phyloP scores from a whole-genome alignment of 2,329 filamentous ascomycete species.

The Ascochyta fabae region DNA sequence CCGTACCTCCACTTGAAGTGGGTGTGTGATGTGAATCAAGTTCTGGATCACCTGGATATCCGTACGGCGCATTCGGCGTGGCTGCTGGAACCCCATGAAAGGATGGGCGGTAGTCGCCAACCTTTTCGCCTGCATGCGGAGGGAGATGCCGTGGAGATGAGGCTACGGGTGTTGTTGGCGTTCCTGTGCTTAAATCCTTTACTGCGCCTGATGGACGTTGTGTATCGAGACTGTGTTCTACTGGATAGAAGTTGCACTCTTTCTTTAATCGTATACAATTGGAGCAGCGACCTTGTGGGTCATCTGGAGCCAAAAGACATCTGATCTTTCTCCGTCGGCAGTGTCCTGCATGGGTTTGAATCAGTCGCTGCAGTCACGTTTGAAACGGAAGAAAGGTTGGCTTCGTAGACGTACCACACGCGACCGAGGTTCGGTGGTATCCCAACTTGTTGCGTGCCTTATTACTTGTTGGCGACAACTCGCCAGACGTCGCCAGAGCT shows the following conservation, averaged over 20 bases:
- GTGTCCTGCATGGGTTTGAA: conserved; percentile 66
- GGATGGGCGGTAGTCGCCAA: conserved; percentile 42
- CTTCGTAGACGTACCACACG: conserved; percentile 78
- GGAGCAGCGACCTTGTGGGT: conserved; percentile 77
- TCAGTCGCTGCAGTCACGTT: conserved; percentile 22
- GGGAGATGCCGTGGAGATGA: conserved; percentile 54
- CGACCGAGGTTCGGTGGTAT: conserved; percentile 93
- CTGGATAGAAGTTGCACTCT: conserved; percentile 89
- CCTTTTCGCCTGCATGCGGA: conserved; percentile 33
- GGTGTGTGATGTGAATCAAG: conserved; percentile 35
- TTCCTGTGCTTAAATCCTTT: conserved; percentile 53
- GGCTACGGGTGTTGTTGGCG: conserved; percentile 55
- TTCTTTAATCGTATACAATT: conserved; percentile 96
- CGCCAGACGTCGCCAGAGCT: conserved; percentile 46
- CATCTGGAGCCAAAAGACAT: conserved; percentile 78
- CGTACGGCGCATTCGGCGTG: conserved; percentile 30
- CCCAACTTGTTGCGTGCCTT: conserved; percentile 89
- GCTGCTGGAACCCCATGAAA: conserved; percentile 27
- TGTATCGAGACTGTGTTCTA: conserved; percentile 72
- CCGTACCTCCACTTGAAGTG: conserved; percentile 37
- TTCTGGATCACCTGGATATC: conserved; percentile 35
- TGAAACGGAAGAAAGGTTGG: background rate
- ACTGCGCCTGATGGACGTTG: conserved; percentile 54
- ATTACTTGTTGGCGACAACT: conserved; percentile 60
- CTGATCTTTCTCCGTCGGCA: conserved; percentile 93